These are phyloP conservation scores for Globisporangium perplexum DNA, from an alignment of 352 stramenopile genomes.

Conservation along the genomic window DNA sequence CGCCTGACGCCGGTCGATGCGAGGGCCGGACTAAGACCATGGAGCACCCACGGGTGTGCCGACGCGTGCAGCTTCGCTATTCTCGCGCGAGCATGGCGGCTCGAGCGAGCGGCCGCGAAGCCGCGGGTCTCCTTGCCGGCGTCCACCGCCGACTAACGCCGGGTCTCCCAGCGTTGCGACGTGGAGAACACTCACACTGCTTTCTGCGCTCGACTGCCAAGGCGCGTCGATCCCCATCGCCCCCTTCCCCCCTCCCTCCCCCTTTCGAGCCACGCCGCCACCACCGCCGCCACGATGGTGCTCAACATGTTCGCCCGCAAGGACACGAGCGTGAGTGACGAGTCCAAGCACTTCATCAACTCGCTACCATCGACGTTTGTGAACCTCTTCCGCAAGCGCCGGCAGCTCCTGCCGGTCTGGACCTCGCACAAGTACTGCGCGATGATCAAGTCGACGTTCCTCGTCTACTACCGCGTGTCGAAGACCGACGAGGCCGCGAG, in stretches of 20 bases:
- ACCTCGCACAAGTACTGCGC: slow-evolving; percentile 82
- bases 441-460: slow-evolving; percentile 85
- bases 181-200: background rate
- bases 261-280: background rate
- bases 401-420: slow-evolving; percentile 77
- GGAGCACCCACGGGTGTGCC: too few relatives aligned
- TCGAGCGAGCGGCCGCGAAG: too few relatives aligned
- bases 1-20: too few relatives aligned
- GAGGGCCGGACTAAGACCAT: too few relatives aligned
- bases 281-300: slow-evolving; percentile 46
- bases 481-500: slow-evolving; percentile 37
- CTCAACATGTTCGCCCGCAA: slow-evolving; percentile 76
- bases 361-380: slow-evolving; percentile 80
- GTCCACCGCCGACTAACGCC: too few relatives aligned
- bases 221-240: background rate
- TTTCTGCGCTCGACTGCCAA: background rate
- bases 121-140: too few relatives aligned
- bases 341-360: slow-evolving; percentile 80
- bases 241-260: background rate
- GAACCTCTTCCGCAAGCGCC: slow-evolving; percentile 80
- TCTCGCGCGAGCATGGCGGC: background rate
- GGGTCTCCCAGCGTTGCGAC: background rate
- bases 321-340: slow-evolving; percentile 62
- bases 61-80: background rate
- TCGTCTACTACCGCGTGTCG: slow-evolving; percentile 78